phyloP scores from a whole-genome alignment of 352 stramenopile species.

The Saprolegnia parasitica region DNA sequence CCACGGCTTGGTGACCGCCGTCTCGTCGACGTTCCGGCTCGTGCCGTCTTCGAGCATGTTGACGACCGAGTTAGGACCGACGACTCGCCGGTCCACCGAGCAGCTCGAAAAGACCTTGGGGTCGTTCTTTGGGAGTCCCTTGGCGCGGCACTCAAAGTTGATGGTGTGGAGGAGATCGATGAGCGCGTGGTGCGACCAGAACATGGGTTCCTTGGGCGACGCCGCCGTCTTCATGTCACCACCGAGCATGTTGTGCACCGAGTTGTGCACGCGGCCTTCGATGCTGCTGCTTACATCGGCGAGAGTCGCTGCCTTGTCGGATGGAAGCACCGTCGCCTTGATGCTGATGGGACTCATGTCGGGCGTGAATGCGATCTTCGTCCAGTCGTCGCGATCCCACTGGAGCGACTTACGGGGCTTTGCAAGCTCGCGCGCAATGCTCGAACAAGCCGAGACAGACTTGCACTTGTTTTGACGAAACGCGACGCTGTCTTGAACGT shows the following conservation, averaged over 20 bases:
- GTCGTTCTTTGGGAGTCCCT: slow-evolving; percentile 58
- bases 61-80: slow-evolving; percentile 49
- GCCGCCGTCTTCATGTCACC: slow-evolving; percentile 60
- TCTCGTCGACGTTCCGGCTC: slow-evolving; percentile 39
- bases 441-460: slow-evolving; percentile 71
- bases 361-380: slow-evolving; percentile 43
- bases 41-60: slow-evolving; percentile 50
- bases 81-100: slow-evolving; percentile 33
- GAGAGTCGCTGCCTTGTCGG: slow-evolving; percentile 67
- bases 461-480: slow-evolving; percentile 57
- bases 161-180: slow-evolving; percentile 82
- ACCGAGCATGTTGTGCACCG: slow-evolving; percentile 66
- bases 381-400: slow-evolving; percentile 69
- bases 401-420: slow-evolving; percentile 40
- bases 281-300: slow-evolving; percentile 55
- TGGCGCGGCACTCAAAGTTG: slow-evolving; percentile 74
- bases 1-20: background rate
- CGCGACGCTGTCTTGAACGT: slow-evolving; percentile 67
- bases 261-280: slow-evolving; percentile 76
- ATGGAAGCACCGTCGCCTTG: slow-evolving; percentile 69
- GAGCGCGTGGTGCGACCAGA: slow-evolving; percentile 81
- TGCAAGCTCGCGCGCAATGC: slow-evolving; percentile 63
- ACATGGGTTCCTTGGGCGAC: slow-evolving; percentile 76
- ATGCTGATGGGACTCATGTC: slow-evolving; percentile 45
- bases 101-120: slow-evolving; percentile 63